Conservation (phyloP, 495 filamentous ascomycete species). For the Bathelium albidoporum region DNA sequence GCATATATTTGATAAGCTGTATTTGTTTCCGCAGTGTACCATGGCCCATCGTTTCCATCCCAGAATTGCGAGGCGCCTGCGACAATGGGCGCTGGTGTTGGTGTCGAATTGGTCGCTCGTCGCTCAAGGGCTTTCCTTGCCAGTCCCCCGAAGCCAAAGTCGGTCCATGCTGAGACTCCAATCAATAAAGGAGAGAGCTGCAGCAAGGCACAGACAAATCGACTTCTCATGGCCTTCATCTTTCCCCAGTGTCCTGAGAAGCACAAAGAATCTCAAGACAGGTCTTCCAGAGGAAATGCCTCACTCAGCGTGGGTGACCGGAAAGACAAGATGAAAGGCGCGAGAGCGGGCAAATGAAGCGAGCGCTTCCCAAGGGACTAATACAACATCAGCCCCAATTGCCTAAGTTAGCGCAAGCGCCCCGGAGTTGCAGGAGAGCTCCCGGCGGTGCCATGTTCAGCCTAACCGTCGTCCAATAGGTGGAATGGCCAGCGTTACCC, state of each 20-base stretch:
- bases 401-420: background rate
- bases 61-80: conserved; percentile 20
- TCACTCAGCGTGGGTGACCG: background rate
- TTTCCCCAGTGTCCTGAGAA: background rate
- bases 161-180: background rate
- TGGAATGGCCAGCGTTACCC: background rate
- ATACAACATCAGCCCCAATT: background rate
- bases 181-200: background rate
- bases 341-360: background rate
- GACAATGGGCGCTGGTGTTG: conserved; percentile 13
- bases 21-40: background rate
- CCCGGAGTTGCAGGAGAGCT: background rate
- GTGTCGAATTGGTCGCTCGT: background rate
- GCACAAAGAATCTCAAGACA: background rate
- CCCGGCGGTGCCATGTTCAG: background rate
- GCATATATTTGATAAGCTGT: background rate
- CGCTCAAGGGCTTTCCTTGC: background rate
- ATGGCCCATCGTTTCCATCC: conserved; percentile 18
- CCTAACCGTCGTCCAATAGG: background rate
- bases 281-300: background rate
- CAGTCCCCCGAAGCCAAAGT: background rate
- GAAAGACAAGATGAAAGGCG: background rate
- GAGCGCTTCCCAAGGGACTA: background rate
- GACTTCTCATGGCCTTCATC: background rate
- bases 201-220: background rate